Percentiles rank a stretch among this genome's conserved stretches.
phyloP scores from a whole-genome alignment of 345 rosid species.

The Populus alba region DNA sequence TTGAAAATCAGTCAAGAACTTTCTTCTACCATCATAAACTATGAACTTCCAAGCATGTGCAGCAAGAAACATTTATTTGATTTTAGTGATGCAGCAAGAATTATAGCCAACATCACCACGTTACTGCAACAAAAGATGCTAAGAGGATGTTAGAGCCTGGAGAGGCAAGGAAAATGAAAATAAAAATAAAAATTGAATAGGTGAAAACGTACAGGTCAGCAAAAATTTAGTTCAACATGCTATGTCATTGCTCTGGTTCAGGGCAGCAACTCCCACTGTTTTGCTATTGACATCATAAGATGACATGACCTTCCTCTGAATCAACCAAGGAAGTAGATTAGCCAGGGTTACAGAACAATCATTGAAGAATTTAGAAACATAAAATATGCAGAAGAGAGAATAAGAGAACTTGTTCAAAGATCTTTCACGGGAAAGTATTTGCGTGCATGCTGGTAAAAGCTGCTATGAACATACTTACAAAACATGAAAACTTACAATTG shows the following conservation, averaged over 20 bases:
- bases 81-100: conserved; percentile 1
- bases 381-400: neutral
- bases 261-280: conserved; percentile 37
- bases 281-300: conserved; percentile 40
- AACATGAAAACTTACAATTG: conserved; percentile 54
- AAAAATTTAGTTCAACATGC: conserved; percentile 30
- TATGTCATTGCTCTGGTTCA: conserved; percentile 39
- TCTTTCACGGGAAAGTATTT: neutral
- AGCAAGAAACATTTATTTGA: conserved; percentile 5
- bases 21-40: conserved; percentile 7
- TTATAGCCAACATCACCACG: conserved; percentile 6
- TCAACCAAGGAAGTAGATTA: conserved; percentile 34
- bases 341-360: conserved; percentile 13
- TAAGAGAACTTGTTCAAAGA: neutral
- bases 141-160: neutral
- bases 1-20: neutral
- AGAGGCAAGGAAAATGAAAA: neutral
- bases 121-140: neutral
- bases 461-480: neutral
- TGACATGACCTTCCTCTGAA: conserved; percentile 50
- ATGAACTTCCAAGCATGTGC: conserved; percentile 5
- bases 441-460: neutral
- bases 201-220: conserved; percentile 13
- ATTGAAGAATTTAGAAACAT: neutral
- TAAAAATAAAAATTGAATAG: neutral